Evolutionary conservation across 2,329 filamentous ascomycete genomes (phyloP).

Genomic region (Aphanoascus verrucosus): DNA sequence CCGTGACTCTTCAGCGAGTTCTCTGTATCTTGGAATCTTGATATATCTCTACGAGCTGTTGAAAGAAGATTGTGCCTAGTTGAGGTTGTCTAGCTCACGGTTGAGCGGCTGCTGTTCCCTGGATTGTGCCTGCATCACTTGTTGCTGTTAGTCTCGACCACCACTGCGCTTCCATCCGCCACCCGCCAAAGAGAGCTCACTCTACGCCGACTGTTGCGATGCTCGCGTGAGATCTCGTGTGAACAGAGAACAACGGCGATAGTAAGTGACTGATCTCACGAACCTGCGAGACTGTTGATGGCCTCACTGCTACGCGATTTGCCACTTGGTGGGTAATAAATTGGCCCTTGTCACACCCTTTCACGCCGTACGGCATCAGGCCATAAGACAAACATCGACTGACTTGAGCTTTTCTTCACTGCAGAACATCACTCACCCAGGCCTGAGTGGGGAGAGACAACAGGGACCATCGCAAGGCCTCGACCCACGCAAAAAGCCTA

Average conservation of each 20-base stretch:
- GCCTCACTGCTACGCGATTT: neutral
- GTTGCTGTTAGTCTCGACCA: too few species aligned
- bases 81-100: too few species aligned
- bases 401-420: too few species aligned
- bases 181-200: neutral
- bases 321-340: neutral
- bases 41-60: neutral
- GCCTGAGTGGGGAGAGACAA: neutral
- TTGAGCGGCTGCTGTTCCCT: too few species aligned
- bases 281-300: neutral
- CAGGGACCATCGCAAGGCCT: neutral
- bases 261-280: neutral
- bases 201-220: neutral
- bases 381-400: neutral
- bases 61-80: too few species aligned
- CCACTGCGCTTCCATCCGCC: neutral
- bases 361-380: neutral
- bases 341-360: neutral
- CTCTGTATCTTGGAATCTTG: neutral
- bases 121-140: too few species aligned
- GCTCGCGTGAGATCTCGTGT: neutral
- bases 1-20: neutral
- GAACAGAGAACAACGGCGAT: neutral
- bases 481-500: conserved; percentile 8
- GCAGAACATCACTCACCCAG: neutral